phyloP scores from a whole-genome alignment of 345 rosid species.

The Murraya paniculata region DNA sequence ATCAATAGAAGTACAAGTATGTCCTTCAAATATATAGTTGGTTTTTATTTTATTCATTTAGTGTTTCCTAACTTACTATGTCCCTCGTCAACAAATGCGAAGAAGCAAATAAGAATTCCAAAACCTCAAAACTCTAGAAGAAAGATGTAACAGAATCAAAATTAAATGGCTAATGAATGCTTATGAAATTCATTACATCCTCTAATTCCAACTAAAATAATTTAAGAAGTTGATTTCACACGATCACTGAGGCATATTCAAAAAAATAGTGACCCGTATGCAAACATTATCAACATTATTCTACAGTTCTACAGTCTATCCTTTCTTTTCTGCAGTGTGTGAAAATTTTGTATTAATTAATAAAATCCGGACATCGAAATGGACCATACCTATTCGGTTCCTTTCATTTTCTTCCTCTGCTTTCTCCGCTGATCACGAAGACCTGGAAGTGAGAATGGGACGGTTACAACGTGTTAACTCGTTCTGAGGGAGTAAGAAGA shows the following conservation, averaged over 20 bases:
- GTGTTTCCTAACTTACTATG: too few relatives aligned
- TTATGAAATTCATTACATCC: too few relatives aligned
- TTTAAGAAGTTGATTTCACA: neutral
- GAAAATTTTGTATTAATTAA: neutral
- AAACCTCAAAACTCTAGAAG: neutral
- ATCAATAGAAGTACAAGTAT: too few relatives aligned
- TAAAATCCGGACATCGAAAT: neutral
- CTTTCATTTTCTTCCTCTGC: conserved; percentile 47
- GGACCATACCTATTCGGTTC: conserved; percentile 3
- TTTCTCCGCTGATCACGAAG: conserved; percentile 72
- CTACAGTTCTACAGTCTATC: neutral
- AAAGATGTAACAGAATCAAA: neutral
- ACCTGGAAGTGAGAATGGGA: conserved; percentile 39
- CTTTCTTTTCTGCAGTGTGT: neutral
- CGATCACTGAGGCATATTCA: too few relatives aligned
- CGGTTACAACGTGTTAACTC: neutral
- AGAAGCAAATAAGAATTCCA: neutral
- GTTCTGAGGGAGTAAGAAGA: neutral
- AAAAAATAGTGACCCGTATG: neutral
- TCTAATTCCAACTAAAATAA: too few relatives aligned
- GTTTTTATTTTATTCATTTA: too few relatives aligned
- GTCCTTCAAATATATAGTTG: too few relatives aligned
- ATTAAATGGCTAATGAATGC: too few relatives aligned
- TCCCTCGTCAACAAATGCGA: neutral
- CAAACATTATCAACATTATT: neutral